Evolutionary conservation across 176 grass and related monocot genomes (phyloP).

Genomic region (Aegilops umbellulata): DNA sequence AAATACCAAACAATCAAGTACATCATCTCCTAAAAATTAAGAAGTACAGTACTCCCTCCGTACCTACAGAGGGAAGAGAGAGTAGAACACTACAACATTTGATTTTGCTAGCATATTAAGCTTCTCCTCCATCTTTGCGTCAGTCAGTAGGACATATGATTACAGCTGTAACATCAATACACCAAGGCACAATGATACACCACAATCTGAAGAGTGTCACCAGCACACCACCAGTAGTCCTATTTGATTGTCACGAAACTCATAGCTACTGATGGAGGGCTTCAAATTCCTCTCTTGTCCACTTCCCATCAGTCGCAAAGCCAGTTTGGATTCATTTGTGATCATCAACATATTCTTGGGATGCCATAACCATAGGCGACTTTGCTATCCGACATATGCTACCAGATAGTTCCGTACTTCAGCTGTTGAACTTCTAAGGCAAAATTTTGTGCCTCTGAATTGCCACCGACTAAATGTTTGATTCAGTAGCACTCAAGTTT

Average conservation of each 20-base stretch:
- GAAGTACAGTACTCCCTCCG: no score
- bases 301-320: background rate
- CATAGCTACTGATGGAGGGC: background rate
- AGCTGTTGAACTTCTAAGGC: background rate
- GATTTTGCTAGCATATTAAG: background rate
- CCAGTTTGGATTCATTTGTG: background rate
- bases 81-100: background rate
- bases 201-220: background rate
- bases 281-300: background rate
- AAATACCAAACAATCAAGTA: conserved; percentile 17
- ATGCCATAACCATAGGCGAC: background rate
- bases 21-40: background rate
- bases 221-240: background rate
- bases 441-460: background rate
- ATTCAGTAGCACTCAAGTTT: background rate
- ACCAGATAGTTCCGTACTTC: background rate
- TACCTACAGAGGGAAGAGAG: no score
- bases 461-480: background rate
- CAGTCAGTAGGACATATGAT: background rate
- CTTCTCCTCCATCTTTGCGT: conserved; percentile 9
- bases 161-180: background rate
- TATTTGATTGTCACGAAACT: background rate
- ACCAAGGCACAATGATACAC: background rate
- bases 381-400: background rate
- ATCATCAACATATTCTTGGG: background rate